Base-by-base conservation (phyloP, 768 basidiomycete species). In the Panaeolus papilionaceus region DNA sequence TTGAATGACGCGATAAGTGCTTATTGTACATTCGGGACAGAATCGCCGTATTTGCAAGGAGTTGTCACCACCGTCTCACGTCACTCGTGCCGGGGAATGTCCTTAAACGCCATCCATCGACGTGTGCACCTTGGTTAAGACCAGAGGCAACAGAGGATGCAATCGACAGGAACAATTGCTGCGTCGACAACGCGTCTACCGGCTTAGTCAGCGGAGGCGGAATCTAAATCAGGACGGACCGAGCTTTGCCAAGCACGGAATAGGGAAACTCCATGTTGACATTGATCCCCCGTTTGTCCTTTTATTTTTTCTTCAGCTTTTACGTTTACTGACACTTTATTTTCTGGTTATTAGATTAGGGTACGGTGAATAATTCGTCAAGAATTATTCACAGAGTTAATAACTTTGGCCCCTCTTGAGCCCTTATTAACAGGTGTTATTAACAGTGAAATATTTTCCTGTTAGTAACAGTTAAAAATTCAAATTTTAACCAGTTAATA, bases 191-290 rank as follows among this genome's bases (percentile, higher is more conserved):
- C 47, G 47, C 47, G 20, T 26, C 47, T 51, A 51, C 47, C 1
- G 47, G 28, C 4, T 58, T 37, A 37, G 54, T 58, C 54, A 58
- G 54, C 54, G 28, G 54, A 16, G 26, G 26, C 8, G 26, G 20
- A 26, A 20, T 12, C 47, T 18, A 1, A 23, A 51, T 33, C 3
- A 12, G 54, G 54, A 16, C 1, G 14, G 2, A 33, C 14, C 26
- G 3, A 58, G 54, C 14, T 33, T 28, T 58, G 54, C 54, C 54
- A 58, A 58, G 54, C 54, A 58, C 28, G 54, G 28, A 28, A 33
- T 16, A 33, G 16, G 33, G 12, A 58, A 58, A 58, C 12, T 58
- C 54, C 33, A 58, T 58, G 26, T 16, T 58, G 26, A 6, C 7
- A 12, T 10, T 6, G 20, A 18, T 16, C 5, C 42, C 20, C 20